A percentile compares a stretch with the other conserved stretches of the same genome.
These are phyloP conservation scores for Monilinia fructicola DNA, from an alignment of 2,329 filamentous ascomycete species.

Conservation along the genomic window DNA sequence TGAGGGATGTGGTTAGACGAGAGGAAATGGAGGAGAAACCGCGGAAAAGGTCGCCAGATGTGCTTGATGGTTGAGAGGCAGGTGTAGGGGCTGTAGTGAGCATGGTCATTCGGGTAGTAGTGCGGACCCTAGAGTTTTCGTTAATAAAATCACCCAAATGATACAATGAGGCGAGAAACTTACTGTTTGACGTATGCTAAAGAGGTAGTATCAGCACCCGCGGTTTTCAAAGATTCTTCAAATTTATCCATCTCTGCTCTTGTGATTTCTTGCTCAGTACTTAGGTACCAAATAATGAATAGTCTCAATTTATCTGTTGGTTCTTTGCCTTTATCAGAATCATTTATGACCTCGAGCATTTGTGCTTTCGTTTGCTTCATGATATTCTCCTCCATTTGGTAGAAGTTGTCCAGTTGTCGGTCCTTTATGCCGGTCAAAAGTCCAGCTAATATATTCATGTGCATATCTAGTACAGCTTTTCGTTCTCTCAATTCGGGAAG, in stretches of 20 bases:
- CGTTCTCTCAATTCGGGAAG: slow-evolving; percentile 89
- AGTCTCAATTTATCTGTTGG: slow-evolving; percentile 86
- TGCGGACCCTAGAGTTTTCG: slow-evolving; percentile 64
- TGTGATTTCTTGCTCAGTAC: slow-evolving; percentile 84
- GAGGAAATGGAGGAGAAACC: slow-evolving; percentile 91
- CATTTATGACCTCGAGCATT: slow-evolving; percentile 82
- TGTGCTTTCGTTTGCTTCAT: slow-evolving; percentile 88
- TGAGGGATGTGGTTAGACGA: slow-evolving; percentile 88
- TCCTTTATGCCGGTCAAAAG: slow-evolving; percentile 80
- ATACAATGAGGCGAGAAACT: slow-evolving; percentile 40
- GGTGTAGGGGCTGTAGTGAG: slow-evolving; percentile 75
- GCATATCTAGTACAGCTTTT: slow-evolving; percentile 93
- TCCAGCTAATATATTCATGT: slow-evolving; percentile 95
- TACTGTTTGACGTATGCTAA: slow-evolving; percentile 85
- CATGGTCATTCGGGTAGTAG: slow-evolving; percentile 97
- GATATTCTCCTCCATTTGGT: slow-evolving; percentile 90
- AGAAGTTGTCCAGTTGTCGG: slow-evolving; percentile 92
- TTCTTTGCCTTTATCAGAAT: slow-evolving; percentile 76
- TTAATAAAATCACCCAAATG: slow-evolving; percentile 14
- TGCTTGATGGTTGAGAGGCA: slow-evolving; percentile 56
- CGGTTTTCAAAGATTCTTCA: slow-evolving; percentile 75
- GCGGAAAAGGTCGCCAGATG: slow-evolving; percentile 75
- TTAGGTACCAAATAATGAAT: slow-evolving; percentile 97
- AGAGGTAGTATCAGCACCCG: slow-evolving; percentile 73
- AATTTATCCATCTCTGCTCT: slow-evolving; percentile 82